Evolutionary conservation across 2,329 filamentous ascomycete species (phyloP), one percentile per base, ranked within the genome.

Genomic region (Arthroderma uncinatum): DNA sequence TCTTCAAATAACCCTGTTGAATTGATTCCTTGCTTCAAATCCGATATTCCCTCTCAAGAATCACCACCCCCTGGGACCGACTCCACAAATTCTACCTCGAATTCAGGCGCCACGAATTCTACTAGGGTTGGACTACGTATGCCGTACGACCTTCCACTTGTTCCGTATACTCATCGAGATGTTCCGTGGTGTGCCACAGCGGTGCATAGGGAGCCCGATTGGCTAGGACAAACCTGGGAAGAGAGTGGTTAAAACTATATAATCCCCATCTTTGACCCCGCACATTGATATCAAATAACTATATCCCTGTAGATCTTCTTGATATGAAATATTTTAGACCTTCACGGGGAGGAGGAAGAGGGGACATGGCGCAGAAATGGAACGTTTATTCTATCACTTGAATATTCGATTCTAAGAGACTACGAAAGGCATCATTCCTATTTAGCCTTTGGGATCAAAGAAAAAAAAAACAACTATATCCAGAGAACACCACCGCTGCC

Each of bases 111-210:
- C 30, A 36, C 37, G 33, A 36, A 16, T 48, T 47, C 14, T 19
- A 55, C 34, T 58, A 63, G 83, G 0, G 78, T 95, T 2, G 87
- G 86, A 0, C 73, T 92, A 28, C 79, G 89, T 14, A 84, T 95
- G 72, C 88, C 90, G n/a, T 95, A 95, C 69, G 84, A 84, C 69
- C 71, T 91, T 5, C 90, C 90, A 0, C 69, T 95, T 28, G 81
- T 81, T 53, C 74, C 74, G 5, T 95, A 95, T 65, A 73, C 68
- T 0, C 61, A 70, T 6, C 68, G 71, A 3, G 88, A 94, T 65
- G 73, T 79, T 50, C 89, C 90, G 0, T 95, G 90, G 91, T 87
- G 86, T 59, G 85, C 85, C 2, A 83, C 81, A 1, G 73, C 77
- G 64, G 66, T 65, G 1, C 79, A 91, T 65, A 58, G 60, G 0